Base-by-base conservation (phyloP, 2,329 filamentous ascomycete genomes). In the Talaromyces verruculosus region DNA sequence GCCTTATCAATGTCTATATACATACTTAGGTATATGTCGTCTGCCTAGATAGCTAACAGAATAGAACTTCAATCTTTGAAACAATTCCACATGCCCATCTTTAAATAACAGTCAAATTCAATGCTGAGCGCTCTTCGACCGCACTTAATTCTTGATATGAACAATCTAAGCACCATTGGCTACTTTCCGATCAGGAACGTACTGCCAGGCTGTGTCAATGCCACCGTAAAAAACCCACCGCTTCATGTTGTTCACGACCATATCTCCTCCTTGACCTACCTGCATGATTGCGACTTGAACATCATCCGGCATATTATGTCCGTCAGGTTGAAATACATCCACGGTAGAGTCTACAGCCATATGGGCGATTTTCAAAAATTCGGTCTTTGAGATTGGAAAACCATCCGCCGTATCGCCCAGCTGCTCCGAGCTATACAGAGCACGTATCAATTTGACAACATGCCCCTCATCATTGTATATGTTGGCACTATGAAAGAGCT, bases 211-310 rank as follows among this genome's bases (percentile, higher is more conserved):
- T n/a, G 15, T 35, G 11, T 57, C 51, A 35, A 57, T 28, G 13
- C 51, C 51, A 19, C 51, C 51, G 28, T 57, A 57, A 35, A 57
- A 57, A 10, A 57, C 51, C 51, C 51, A 57, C 30, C 51, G 17
- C 51, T 28, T 57, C 51, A 57, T 28, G 51, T 57, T 57, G 28
- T 57, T 57, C 51, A 57, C 51, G 30, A 57, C 51, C 28, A 57
- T 57, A 35, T 57, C 51, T 10, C 51, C 51, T 55, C 51, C 51
- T 35, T 33, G 19, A 22, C 51, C 51, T 33, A 33, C 28, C 30
- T 57, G 28, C 51, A 30, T 57, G 30, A 57, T 35, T 17, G 8
- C 10, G 28, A 30, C 51, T n/a, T 30, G 41, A 19, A 43, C n/a
- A 43, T 43, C 41, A 43, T 43, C 41, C n/a, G n/a, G 41, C 41